A percentile compares a stretch with the other conserved stretches of the same genome.
Conservation (phyloP, 2,329 filamentous ascomycete species). For the Botrytis galanthina region DNA sequence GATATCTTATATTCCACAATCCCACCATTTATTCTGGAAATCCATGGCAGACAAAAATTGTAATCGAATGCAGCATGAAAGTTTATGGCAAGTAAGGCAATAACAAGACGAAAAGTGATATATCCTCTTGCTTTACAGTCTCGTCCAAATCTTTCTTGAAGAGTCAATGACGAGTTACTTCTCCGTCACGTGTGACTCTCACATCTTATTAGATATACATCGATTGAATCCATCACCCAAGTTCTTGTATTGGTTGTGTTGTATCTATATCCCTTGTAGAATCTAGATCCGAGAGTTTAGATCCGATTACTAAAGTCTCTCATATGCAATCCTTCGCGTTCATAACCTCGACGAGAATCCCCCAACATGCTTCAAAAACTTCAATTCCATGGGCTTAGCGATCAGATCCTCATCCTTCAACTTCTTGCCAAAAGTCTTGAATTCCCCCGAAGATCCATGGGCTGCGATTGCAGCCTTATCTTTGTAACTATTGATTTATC, state of each 20-base stretch:
- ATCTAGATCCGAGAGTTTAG: not conserved
- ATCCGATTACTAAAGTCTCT: not conserved
- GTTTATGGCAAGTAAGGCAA: not conserved
- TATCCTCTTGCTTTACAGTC: not conserved
- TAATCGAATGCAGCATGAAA: not conserved
- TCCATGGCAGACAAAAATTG: not conserved
- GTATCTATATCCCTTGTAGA: not conserved
- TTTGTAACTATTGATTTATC: conserved; percentile 30
- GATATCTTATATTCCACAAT: not conserved
- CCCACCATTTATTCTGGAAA: not conserved
- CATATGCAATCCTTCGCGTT: not conserved
- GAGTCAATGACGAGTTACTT: not conserved
- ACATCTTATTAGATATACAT: not conserved
- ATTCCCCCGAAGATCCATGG: conserved; percentile 30
- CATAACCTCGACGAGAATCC: conserved; percentile 34
- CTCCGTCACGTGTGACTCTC: not conserved
- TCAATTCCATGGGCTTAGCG: conserved; percentile 30
- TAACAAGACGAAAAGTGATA: not conserved
- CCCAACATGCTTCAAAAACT: conserved; percentile 31
- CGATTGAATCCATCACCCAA: not conserved
- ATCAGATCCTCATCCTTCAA: conserved; percentile 32
- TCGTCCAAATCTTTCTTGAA: not conserved
- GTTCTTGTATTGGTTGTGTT: not conserved
- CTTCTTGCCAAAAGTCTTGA: conserved; percentile 30
- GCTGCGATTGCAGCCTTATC: conserved; percentile 31